Base-by-base conservation (phyloP, 2,329 filamentous ascomycete species). In the Stromatinia cepivora region DNA sequence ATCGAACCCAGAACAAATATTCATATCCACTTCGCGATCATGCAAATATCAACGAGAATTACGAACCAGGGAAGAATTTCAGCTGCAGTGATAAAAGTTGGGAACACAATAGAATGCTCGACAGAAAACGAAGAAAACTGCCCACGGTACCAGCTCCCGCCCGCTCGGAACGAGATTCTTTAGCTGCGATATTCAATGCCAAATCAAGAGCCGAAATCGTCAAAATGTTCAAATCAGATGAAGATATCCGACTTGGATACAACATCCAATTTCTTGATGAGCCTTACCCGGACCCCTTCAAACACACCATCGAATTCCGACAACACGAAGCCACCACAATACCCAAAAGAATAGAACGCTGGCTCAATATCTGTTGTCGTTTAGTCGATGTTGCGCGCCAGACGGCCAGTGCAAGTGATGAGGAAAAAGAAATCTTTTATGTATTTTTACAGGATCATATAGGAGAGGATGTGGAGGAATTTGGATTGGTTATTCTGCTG, bases 241-340 rank as follows among this genome's bases (percentile, higher is more conserved):
- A 68, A 34, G 57, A 53, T 31, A 4, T 28, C 25, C 8, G 66
- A n/a, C 15, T 59, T 2, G 54, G 53, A 6, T 68, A 64, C 36
- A 54, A 68, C 8, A 56, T 68, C 22, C 31, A 9, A 17, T 62
- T 31, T 39, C 36, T 64, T 4, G n/a, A 52, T 11, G 46, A 63
- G 7, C 57, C 66, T 11, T 56, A 28, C 22, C 56, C 46, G 15
- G n/a, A 64, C 11, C 17, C 45, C 5, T 53, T 68, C 3, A 72
- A 65, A 53, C 54, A 53, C 25, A 73, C 73, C 1, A 71, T 77
- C 13, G 76, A 77, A 56, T 77, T 76, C 65, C 62, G 75, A 20
- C 71, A 74, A 36, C 74, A 77, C 53, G 70, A 68, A 25, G 65
- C 71, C 1, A 73, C 70, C 1, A 52, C 76, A 5, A 67, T 71